Percentiles rank a stretch among this genome's conserved stretches.
phyloP scores from a whole-genome alignment of 2,329 filamentous ascomycete genomes.

The Colletotrichum tropicicola region DNA sequence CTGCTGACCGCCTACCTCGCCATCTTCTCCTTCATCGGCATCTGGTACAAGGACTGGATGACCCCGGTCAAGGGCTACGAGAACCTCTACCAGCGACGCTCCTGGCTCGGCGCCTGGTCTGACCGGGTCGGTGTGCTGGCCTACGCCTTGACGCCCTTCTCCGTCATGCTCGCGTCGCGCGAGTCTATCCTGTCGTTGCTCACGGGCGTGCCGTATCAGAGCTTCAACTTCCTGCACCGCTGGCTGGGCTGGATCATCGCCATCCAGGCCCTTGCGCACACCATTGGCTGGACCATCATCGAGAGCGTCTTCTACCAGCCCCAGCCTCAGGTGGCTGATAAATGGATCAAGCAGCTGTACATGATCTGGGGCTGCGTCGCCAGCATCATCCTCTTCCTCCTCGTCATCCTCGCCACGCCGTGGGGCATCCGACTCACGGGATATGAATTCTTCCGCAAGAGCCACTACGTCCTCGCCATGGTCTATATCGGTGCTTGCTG shows the following conservation, averaged over 20 bases:
- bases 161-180: conserved; percentile 71
- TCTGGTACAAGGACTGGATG: conserved; percentile 74
- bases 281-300: conserved; percentile 75
- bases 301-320: conserved; percentile 76
- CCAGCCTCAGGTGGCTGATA: conserved; percentile 66
- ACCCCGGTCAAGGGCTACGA: conserved; percentile 70
- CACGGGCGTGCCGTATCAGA: conserved; percentile 79
- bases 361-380: conserved; percentile 79
- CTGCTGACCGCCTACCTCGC: conserved; percentile 69
- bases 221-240: conserved; percentile 80
- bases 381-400: conserved; percentile 57
- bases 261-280: conserved; percentile 73
- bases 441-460: conserved; percentile 81
- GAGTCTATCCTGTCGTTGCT: conserved; percentile 76
- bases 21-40: conserved; percentile 75
- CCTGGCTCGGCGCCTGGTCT: conserved; percentile 71
- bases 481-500: conserved; percentile 80
- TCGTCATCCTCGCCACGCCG: conserved; percentile 66
- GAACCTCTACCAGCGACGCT: conserved; percentile 69
- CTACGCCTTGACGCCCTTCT: conserved; percentile 78
- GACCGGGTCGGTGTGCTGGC: conserved; percentile 77
- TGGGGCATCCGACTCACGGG: conserved; percentile 71
- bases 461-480: conserved; percentile 77
- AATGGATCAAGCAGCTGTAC: conserved; percentile 71
- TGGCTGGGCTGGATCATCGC: conserved; percentile 81